Evolutionary conservation across 1,139 yeast species (phyloP).

Genomic region (Candida sanyaensis): DNA sequence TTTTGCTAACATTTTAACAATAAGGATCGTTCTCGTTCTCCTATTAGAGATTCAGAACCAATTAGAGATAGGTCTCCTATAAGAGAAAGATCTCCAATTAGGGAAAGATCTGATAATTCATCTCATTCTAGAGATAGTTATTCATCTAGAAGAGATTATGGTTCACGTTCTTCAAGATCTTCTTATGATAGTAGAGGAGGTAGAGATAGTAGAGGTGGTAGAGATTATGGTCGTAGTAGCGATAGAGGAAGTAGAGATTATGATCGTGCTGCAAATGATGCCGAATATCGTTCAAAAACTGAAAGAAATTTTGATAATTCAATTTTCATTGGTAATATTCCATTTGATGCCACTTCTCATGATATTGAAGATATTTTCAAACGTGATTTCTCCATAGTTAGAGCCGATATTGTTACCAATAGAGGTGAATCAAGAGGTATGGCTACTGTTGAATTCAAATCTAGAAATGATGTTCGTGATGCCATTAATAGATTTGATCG

Average conservation of each 20-base stretch:
- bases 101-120: conserved; percentile 39
- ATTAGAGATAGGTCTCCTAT: conserved; percentile 9
- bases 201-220: conserved; percentile 25
- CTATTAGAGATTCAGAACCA: conserved; percentile 16
- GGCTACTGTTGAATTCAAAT: conserved; percentile 89
- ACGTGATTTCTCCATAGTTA: conserved; percentile 68
- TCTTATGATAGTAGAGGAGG: conserved; percentile 20
- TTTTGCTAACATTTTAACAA: conserved; percentile 21
- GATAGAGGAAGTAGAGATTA: neutral
- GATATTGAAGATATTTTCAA: conserved; percentile 63
- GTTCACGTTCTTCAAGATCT: conserved; percentile 10
- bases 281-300: conserved; percentile 35
- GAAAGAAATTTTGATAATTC: conserved; percentile 72
- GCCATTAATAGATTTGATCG: conserved; percentile 79
- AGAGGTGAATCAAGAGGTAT: conserved; percentile 87
- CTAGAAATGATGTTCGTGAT: conserved; percentile 64
- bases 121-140: conserved; percentile 14
- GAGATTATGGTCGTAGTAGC: conserved; percentile 22
- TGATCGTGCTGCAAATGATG: conserved; percentile 27
- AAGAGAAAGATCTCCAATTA: conserved; percentile 34
- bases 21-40: conserved; percentile 52
- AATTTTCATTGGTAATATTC: conserved; percentile 72
- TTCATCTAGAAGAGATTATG: conserved; percentile 24
- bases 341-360: conserved; percentile 60
- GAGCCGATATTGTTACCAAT: conserved; percentile 85